A percentile compares a stretch with the other conserved stretches of the same genome.
Evolutionary conservation across 2,329 filamentous ascomycete genomes (phyloP).

Genomic region (Dothistroma septosporum): DNA sequence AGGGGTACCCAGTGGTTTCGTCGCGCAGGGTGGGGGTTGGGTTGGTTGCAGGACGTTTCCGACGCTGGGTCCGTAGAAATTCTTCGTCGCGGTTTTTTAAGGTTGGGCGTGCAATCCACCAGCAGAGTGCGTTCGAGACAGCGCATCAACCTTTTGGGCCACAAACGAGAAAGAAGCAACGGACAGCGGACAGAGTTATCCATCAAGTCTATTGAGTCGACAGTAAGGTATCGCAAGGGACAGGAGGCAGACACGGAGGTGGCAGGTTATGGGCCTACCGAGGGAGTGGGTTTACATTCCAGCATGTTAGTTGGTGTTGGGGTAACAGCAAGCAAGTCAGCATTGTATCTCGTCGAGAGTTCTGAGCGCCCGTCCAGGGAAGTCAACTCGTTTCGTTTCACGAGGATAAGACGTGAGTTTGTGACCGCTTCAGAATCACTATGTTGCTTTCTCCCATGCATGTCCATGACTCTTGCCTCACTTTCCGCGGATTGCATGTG

Average conservation of each 20-base stretch:
- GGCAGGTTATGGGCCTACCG: not conserved
- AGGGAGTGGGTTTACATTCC: not conserved
- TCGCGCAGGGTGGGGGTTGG: not conserved
- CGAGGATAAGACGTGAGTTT: not conserved
- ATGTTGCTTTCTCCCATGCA: not conserved
- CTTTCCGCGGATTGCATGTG: not conserved
- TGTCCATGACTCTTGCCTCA: not conserved
- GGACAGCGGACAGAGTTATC: not conserved
- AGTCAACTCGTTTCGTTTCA: not conserved
- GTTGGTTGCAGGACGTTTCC: not conserved
- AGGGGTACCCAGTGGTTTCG: not conserved
- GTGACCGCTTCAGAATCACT: not conserved
- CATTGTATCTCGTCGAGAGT: not conserved
- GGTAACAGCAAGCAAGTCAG: not conserved
- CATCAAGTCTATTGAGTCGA: not conserved
- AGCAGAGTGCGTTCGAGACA: not conserved
- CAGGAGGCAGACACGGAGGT: not conserved
- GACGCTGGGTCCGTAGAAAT: not conserved
- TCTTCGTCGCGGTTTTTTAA: not conserved
- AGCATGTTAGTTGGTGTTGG: not conserved
- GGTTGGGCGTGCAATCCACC: not conserved
- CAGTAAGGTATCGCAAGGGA: not conserved
- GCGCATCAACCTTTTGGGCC: not conserved
- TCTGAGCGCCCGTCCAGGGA: not conserved
- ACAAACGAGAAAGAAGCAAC: not conserved